Evolutionary conservation across 139 green algal genomes (phyloP).

Genomic region (Chlorella vulgaris): DNA sequence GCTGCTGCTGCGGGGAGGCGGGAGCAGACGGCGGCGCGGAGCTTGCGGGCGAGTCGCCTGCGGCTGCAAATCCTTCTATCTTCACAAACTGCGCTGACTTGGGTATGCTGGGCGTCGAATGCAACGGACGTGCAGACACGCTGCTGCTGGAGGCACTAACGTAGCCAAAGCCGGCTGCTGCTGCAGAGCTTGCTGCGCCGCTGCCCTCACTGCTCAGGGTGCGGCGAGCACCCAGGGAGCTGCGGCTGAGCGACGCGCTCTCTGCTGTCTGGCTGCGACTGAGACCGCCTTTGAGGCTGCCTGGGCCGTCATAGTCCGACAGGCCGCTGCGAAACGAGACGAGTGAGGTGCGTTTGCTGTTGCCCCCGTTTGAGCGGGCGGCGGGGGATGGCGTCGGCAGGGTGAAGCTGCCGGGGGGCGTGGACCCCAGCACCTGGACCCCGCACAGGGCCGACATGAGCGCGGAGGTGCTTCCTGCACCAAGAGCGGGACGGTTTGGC

Average conservation of each 20-base stretch:
- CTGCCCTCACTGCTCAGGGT: background rate
- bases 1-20: constrained; percentile 4
- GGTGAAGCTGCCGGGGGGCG: background rate
- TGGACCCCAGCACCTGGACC: background rate
- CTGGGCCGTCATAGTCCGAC: background rate
- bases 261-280: background rate
- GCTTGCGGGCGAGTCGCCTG: background rate
- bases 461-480: too few species aligned
- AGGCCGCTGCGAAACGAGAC: background rate
- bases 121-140: background rate
- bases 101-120: constrained; percentile 19
- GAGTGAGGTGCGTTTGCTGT: background rate
- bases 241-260: background rate
- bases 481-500: too few species aligned
- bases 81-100: constrained; percentile 41
- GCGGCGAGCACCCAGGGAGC: background rate
- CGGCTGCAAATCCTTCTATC: constrained; percentile 34
- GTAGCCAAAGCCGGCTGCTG: background rate
- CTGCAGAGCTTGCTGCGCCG: background rate
- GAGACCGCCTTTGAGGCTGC: background rate
- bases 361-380: background rate
- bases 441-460: too few species aligned
- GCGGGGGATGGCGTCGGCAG: background rate
- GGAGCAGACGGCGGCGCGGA: too few species aligned
- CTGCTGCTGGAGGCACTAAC: background rate